These are phyloP conservation scores for Herpetomonas tarakana DNA, from an alignment of 208 protist genomes.

Conservation along the genomic window DNA sequence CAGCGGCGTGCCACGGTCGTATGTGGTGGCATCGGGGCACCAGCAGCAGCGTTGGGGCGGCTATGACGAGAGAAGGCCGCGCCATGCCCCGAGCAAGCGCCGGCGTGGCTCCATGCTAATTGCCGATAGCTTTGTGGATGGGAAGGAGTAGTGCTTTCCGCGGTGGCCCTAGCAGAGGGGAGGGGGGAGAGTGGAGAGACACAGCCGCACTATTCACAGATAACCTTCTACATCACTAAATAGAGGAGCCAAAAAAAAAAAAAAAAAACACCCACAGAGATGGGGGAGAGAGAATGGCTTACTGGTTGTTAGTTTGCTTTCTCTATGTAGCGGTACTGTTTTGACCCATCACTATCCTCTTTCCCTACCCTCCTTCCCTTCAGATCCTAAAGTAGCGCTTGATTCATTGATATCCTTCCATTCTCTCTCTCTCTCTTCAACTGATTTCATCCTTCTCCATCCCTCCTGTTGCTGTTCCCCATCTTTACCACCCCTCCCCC, in stretches of 20 bases:
- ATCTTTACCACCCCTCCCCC: background rate
- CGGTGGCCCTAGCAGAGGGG: background rate
- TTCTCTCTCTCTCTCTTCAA: background rate
- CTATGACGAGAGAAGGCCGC: background rate
- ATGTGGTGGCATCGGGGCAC: too few relatives aligned
- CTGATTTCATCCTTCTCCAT: too few relatives aligned
- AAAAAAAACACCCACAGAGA: too few relatives aligned
- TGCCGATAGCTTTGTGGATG: slow-evolving; percentile 43
- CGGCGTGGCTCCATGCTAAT: slow-evolving; percentile 38
- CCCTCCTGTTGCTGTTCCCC: background rate
- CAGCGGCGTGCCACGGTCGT: too few relatives aligned
- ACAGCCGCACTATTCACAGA: too few relatives aligned
- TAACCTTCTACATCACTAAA: too few relatives aligned
- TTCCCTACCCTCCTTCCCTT: background rate
- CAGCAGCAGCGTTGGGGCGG: too few relatives aligned
- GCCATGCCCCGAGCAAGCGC: background rate
- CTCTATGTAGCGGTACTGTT: too few relatives aligned
- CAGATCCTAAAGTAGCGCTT: background rate
- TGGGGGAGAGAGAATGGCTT: too few relatives aligned
- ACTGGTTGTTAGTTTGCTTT: too few relatives aligned
- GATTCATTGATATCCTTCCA: background rate
- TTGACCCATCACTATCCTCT: background rate
- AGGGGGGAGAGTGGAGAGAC: background rate
- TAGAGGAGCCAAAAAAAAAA: too few relatives aligned
- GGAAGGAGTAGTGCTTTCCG: background rate